A percentile compares a stretch with the other conserved stretches of the same genome.
Conservation (phyloP, 768 basidiomycete species). For the Mycena rosella region DNA sequence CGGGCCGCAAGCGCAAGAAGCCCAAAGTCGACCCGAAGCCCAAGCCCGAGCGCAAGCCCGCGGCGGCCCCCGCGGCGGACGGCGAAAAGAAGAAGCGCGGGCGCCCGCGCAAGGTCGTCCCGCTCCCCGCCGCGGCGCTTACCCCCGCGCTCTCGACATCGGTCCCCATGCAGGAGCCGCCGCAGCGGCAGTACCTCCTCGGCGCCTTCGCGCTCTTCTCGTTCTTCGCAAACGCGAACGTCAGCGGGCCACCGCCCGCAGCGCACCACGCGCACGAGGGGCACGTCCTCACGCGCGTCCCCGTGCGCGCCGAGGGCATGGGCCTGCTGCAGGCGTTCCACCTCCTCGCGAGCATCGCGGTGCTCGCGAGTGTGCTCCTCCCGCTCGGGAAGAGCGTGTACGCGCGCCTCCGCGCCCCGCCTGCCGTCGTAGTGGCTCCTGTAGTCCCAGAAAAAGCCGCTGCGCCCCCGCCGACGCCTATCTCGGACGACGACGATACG, state of each 20-base stretch:
- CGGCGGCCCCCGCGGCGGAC: slow-evolving; percentile 39
- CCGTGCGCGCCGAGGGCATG: slow-evolving; percentile 46
- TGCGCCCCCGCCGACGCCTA: background rate
- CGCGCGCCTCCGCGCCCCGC: slow-evolving; percentile 23
- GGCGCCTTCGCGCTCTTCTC: slow-evolving; percentile 89
- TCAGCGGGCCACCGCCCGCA: slow-evolving; percentile 53
- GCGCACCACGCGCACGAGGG: slow-evolving; percentile 68
- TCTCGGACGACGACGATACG: slow-evolving; percentile 20
- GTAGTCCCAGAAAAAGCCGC: background rate
- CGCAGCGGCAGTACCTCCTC: slow-evolving; percentile 75
- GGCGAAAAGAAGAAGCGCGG: slow-evolving; percentile 88
- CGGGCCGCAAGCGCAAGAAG: slow-evolving; percentile 72
- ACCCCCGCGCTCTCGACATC: slow-evolving; percentile 42
- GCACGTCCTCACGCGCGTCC: slow-evolving; percentile 60
- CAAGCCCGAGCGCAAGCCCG: slow-evolving; percentile 59
- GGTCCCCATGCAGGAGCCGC: slow-evolving; percentile 35
- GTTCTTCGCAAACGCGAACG: slow-evolving; percentile 83
- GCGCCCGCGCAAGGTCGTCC: slow-evolving; percentile 79
- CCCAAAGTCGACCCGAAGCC: slow-evolving; percentile 63
- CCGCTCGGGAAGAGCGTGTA: slow-evolving; percentile 47
- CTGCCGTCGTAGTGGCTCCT: background rate
- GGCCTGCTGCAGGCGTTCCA: slow-evolving; percentile 75
- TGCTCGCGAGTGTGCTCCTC: slow-evolving; percentile 68
- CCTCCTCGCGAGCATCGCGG: slow-evolving; percentile 71
- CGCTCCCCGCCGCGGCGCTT: slow-evolving; percentile 55